Evolutionary conservation across 352 stramenopile species (phyloP), one percentile per base, ranked within the genome.

Genomic region (Pythium plurisporium): DNA sequence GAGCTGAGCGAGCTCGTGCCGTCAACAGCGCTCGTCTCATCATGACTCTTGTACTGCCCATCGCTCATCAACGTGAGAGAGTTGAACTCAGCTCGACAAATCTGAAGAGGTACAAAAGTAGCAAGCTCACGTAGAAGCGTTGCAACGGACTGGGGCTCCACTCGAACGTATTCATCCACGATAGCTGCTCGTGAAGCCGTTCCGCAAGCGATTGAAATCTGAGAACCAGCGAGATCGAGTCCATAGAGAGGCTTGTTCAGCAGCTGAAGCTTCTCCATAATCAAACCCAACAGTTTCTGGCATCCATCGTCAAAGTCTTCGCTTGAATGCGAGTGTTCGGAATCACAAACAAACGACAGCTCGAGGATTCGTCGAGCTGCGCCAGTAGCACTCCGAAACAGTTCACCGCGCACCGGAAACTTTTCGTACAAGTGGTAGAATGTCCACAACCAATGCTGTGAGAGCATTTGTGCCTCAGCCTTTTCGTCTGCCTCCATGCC

Each of bases 31-130:
- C 15, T 17, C 4, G 5, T 43, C n/a, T 27, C 27, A 12, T 42
- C 25, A 26, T 36, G 22, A n/a, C 37, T 30, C 20, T 67, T 62
- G 50, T 72, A 55, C 7, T 66, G 44, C 7, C 78, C 81, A 60
- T 91, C 62, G 17, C 38, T 37, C 60, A 91, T 59, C 7, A 91
- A 29, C 9, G 62, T 78, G 38, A 91, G 50, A 5, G 72, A 69
- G 48, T 91, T 89, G 26, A 42, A 60, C 42, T 88, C 68, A 1
- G 82, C 79, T 12, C 82, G 75, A 44, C 82, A 91, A 31, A 91
- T 87, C 49, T 89, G 79, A 25, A 91, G 49, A 1, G 82, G 82
- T 19, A 91, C 64, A 58, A 89, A 89, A 0, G 79, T 89, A 17
- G 89, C 55, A 0, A 89, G 45, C 9, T 55, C 65, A 12, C 69